A percentile compares a stretch with the other conserved stretches of the same genome.
Conservation (phyloP, 2,329 filamentous ascomycete species). For the Neoascochyta sp. region DNA sequence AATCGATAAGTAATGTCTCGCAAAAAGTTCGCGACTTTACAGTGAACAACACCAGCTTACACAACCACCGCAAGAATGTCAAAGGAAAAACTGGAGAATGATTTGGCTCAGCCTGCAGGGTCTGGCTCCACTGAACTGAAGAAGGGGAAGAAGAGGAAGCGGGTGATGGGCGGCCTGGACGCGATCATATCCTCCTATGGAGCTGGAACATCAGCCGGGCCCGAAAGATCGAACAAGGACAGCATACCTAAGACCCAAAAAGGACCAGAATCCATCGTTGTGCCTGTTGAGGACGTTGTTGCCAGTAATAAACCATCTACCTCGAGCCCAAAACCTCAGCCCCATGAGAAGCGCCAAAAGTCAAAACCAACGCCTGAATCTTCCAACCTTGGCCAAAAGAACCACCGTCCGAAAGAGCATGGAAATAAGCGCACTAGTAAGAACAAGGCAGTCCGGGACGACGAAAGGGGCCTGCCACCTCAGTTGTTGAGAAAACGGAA, state of each 20-base stretch:
- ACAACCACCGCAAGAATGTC: constrained; percentile 12
- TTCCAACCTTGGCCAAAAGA: background rate
- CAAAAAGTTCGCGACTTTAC: constrained; percentile 20
- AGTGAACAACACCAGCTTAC: constrained; percentile 2
- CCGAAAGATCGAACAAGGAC: constrained; percentile 9
- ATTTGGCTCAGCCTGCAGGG: background rate
- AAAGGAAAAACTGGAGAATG: constrained; percentile 9
- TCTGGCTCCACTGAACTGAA: constrained; percentile 5
- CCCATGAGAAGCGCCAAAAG: constrained; percentile 2
- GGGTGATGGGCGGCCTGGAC: constrained; percentile 12
- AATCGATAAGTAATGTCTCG: too few relatives aligned
- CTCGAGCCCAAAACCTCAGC: background rate
- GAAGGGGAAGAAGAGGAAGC: constrained; percentile 35
- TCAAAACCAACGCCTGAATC: constrained; percentile 1
- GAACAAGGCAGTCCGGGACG: constrained; percentile 1
- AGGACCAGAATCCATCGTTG: background rate
- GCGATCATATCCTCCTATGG: constrained; percentile 11
- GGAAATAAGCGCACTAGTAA: constrained; percentile 2
- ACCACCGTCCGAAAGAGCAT: constrained; percentile 4
- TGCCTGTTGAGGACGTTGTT: background rate
- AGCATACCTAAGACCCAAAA: background rate
- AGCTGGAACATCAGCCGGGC: constrained; percentile 14
- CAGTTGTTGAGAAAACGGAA: constrained; percentile 45
- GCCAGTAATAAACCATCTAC: background rate
- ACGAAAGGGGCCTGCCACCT: constrained; percentile 8